Evolutionary conservation across 2,329 filamentous ascomycete genomes (phyloP), one percentile per base, ranked within the genome.

Genomic region (Scedosporium apiospermum): DNA sequence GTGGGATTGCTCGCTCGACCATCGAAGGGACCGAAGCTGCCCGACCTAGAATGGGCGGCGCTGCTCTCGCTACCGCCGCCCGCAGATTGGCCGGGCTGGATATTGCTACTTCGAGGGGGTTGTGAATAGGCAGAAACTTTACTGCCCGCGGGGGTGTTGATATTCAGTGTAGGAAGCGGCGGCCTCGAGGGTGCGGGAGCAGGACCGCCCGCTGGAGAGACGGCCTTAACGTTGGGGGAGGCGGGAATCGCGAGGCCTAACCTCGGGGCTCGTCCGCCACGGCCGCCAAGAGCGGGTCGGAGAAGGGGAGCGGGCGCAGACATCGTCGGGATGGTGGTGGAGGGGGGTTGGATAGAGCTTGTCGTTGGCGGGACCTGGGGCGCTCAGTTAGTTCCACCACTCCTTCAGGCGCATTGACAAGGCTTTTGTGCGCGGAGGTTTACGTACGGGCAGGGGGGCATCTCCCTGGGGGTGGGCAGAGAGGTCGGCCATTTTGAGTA

Each of bases 161-260:
- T 82, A 69, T 90, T 88, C 57, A 97, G 81, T 64, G 88, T 88
- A n/a, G 92, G 92, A 30, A 90, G 85, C 26, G 86, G 78, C 26
- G 90, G 74, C 62, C 75, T 71, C 27, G 73, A 69, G 4, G 53
- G 30, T n/a, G 70, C 27, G 68, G 69, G 72, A 68, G 71, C 70
- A 66, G 65, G 73, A 18, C 62, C 65, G 6, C 51, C 61, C 2
- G 9, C 23, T 7, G 53, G 61, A n/a, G 61, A 12, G 1, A 95
- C 85, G 1, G 93, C 87, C 74, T 93, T 91, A 65, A 82, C 88
- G 76, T 86, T 93, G 58, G 91, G 90, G 42, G 91, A 96, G 0
- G 90, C 87, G 44, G 93, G 93, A 64, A 98, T 98, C 57, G 93
- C 90, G 63, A 98, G 84, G 55, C 92, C 93, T 64, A 98, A 83